phyloP scores from a whole-genome alignment of 495 filamentous ascomycete species.

The Podospora didyma region DNA sequence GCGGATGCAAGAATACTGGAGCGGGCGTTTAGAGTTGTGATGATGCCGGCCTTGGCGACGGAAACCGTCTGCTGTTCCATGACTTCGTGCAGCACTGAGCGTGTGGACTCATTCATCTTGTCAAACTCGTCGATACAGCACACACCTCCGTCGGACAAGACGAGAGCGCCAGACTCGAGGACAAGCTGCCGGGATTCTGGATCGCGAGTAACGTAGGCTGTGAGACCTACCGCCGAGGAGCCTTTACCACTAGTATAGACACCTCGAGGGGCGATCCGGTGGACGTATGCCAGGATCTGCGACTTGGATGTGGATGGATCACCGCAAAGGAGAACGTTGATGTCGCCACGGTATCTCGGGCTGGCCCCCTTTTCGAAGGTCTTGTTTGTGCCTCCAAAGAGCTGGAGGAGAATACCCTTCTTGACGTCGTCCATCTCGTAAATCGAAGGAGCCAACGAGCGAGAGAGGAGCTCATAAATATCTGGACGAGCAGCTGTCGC shows the following conservation, averaged over 20 bases:
- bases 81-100: slow-evolving; percentile 96
- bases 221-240: slow-evolving; percentile 96
- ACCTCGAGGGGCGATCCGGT: slow-evolving; percentile 95
- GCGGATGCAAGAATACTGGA: slow-evolving; percentile 93
- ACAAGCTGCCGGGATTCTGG: slow-evolving; percentile 88
- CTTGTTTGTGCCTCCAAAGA: slow-evolving; percentile 99
- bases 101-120: slow-evolving; percentile 96
- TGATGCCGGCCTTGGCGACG: slow-evolving; percentile 97
- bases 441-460: slow-evolving; percentile 89
- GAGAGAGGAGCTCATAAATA: slow-evolving; percentile 88
- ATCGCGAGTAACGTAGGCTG: slow-evolving; percentile 93
- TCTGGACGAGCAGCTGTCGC: slow-evolving; percentile 75
- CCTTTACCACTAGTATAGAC: slow-evolving; percentile 98
- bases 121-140: slow-evolving; percentile 99
- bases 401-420: slow-evolving; percentile 92
- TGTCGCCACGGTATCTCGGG: slow-evolving; percentile 92
- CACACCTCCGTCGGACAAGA: slow-evolving; percentile 91
- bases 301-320: slow-evolving; percentile 97
- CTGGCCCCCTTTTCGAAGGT: slow-evolving; percentile 94
- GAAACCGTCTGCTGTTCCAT: slow-evolving; percentile 99
- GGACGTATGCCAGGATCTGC: slow-evolving; percentile 87
- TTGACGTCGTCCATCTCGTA: slow-evolving; percentile 99
- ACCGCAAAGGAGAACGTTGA: slow-evolving; percentile 94
- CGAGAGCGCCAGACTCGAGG: slow-evolving; percentile 92
- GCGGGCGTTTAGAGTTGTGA: slow-evolving; percentile 93